Base-by-base conservation (phyloP, 2,329 filamentous ascomycete species). In the Aspergillus hortae region DNA sequence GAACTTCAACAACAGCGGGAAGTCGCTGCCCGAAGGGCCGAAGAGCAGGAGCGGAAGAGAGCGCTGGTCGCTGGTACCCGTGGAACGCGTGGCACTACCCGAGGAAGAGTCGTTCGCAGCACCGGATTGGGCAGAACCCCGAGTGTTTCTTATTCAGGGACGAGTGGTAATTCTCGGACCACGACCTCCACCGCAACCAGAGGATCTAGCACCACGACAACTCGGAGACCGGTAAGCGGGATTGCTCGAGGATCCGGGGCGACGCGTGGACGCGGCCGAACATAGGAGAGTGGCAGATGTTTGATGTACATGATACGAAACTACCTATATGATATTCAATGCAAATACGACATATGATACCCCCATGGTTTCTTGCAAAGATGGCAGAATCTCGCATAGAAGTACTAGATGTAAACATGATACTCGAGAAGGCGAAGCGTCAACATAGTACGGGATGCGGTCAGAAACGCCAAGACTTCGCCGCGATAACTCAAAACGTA, bases 1-100 rank as follows among this genome's bases (percentile, higher is more conserved):
- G 92, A 95, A 65, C 88, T 94, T 52, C 88, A 94, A 68, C 82
- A 87, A 56, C 81, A 89, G 53, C 82, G 85, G 48, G 89, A 91
- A 59, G 88, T 89, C 30, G 81, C 86, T 11, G 77, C 74, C 5
- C 71, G 76, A 46, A 78, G 73, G 52, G 74, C 77, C 63, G 85
- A 72, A 58, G 77, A 77, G 55, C 75, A 75, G 50, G 76, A 71
- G 55, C 72, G 62, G 53, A 72, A 61, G 61, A 72, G 68, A 55
- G 64, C 63, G 25, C 63, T 64, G 19, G 63, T 66, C 17, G 65
- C 70, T 36, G 64, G 63, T 58, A 47, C 67, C 17, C 63, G 67
- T 54, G 63, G 66, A 36, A 59, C 67, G 19, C 65, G 72, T 17
- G 68, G 67, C 9, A 64, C 67, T 45, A 62, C 61, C 19, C 60